Evolutionary conservation across 2,329 filamentous ascomycete genomes (phyloP).

Genomic region (Cladosporium sp.): DNA sequence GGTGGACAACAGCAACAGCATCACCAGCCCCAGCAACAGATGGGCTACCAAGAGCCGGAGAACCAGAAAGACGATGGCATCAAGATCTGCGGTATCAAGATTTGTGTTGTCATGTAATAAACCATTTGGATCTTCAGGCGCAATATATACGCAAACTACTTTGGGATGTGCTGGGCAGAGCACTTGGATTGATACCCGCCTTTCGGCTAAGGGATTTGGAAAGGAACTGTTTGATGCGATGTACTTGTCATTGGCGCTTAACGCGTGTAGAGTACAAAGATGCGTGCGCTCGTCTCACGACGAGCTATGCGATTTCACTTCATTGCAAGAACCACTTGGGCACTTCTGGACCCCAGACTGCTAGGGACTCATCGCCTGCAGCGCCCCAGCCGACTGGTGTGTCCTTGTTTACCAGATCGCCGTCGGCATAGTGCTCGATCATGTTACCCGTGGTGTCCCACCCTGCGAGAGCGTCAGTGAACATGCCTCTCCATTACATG

Average conservation of each 20-base stretch:
- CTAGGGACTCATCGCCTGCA: conserved; percentile 37
- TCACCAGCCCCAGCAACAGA: conserved; percentile 53
- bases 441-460: conserved; percentile 62
- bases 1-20: conserved; percentile 46
- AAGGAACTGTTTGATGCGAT: conserved; percentile 9
- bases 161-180: neutral
- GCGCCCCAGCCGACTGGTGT: conserved; percentile 43
- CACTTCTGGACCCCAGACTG: conserved; percentile 38
- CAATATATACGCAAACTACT: conserved; percentile 5
- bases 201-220: neutral
- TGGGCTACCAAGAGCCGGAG: conserved; percentile 31
- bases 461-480: conserved; percentile 13
- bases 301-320: conserved; percentile 8
- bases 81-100: conserved; percentile 37
- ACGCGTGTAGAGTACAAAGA: neutral
- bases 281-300: neutral
- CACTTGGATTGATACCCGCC: conserved; percentile 16
- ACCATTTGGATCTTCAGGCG: neutral
- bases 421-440: conserved; percentile 62
- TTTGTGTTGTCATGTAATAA: conserved; percentile 39
- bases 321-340: conserved; percentile 34
- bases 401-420: conserved; percentile 64
- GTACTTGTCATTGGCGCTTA: neutral
- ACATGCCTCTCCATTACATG: neutral
- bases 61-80: conserved; percentile 32